A percentile compares a stretch with the other conserved stretches of the same genome.
These are phyloP conservation scores for Scalesia atractyloides DNA, from an alignment of 129 eudicot genomes.

Conservation along the genomic window DNA sequence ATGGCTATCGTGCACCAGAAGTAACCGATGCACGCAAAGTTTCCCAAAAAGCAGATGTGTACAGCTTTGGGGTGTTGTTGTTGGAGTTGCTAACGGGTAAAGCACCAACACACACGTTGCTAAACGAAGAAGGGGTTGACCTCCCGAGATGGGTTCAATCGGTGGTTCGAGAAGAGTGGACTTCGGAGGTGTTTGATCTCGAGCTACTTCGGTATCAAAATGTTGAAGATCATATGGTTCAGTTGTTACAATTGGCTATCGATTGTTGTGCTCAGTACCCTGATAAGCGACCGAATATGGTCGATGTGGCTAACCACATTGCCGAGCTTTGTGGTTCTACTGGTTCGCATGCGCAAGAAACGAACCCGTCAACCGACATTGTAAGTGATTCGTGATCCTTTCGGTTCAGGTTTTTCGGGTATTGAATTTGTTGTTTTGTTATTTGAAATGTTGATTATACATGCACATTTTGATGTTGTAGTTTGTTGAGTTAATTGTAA, in stretches of 20 bases:
- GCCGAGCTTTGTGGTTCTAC: conserved; percentile 56
- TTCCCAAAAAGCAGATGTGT: conserved; percentile 80
- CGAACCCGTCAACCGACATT: conserved; percentile 30
- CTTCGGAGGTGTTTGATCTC: conserved; percentile 73
- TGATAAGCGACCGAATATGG: conserved; percentile 72
- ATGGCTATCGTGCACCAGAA: conserved; percentile 87
- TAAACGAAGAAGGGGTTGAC: conserved; percentile 86
- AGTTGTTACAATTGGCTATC: conserved; percentile 70
- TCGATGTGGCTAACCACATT: conserved; percentile 51
- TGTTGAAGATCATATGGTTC: conserved; percentile 91
- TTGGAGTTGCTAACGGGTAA: conserved; percentile 78
- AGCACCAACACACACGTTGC: conserved; percentile 66
- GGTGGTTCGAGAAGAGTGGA: conserved; percentile 85
- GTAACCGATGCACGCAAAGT: conserved; percentile 64
- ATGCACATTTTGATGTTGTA: conserved; percentile 31
- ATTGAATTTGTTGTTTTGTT: conserved; percentile 29
- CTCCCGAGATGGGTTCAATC: conserved; percentile 93
- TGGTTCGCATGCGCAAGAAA: conserved; percentile 28
- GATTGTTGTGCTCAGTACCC: conserved; percentile 79
- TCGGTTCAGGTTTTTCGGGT: conserved; percentile 20
- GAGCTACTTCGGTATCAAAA: conserved; percentile 78
- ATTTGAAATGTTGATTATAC: conserved; percentile 26
- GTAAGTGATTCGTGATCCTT: conserved; percentile 37
- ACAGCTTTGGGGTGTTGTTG: conserved; percentile 78
- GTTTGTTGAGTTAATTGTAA: conserved; percentile 39